Evolutionary conservation across 164 flowering plant species (phyloP), one percentile per base, ranked within the genome.

Genomic region (Warburgia ugandensis): DNA sequence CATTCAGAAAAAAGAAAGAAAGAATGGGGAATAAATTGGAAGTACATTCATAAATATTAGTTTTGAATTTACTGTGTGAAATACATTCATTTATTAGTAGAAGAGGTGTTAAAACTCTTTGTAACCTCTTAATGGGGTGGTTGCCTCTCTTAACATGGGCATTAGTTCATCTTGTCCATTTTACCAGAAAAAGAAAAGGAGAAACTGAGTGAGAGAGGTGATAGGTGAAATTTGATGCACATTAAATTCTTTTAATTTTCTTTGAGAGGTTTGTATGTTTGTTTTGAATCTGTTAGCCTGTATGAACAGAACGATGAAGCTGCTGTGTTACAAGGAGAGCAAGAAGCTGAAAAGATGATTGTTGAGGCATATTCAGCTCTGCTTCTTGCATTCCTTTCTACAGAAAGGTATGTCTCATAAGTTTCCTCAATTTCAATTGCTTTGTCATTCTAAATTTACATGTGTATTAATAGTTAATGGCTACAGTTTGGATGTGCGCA

Each of bases 321-420:
- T 28, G 80, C 80, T 28, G 17, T 87, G 37, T 48, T 76, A 54
- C 77, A 81, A 74, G 96, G 96, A 33, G 94, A 88, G 64, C 86
- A 78, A 59, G 98, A 88, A 69, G 98, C 98, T 8, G 98, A 92
- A 69, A 87, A 83, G 75, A 92, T 82, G 89, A 92, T 92, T 42
- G 69, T 92, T 23, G 98, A 92, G 71, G 94, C 96, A 44, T 92
- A 92, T 71, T 55, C 96, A 10, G 98, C 98, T 20, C 67, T 92
- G 50, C 85, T 92, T 62, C 91, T 92, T 30, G 98, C 98, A 31
- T 92, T 92, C 56, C 94, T 92, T 63, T 87, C 95, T 2, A 87
- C 85, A 32, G 98, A 85, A 71, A 86, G 98, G 96, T 92, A 35
- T 25, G 41, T 50, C 12, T 13, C 14, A 40, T 21, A 17, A 32